Evolutionary conservation across 306 rosid species (phyloP), one percentile per base, ranked within the genome.

Genomic region (Castanospermum australe): DNA sequence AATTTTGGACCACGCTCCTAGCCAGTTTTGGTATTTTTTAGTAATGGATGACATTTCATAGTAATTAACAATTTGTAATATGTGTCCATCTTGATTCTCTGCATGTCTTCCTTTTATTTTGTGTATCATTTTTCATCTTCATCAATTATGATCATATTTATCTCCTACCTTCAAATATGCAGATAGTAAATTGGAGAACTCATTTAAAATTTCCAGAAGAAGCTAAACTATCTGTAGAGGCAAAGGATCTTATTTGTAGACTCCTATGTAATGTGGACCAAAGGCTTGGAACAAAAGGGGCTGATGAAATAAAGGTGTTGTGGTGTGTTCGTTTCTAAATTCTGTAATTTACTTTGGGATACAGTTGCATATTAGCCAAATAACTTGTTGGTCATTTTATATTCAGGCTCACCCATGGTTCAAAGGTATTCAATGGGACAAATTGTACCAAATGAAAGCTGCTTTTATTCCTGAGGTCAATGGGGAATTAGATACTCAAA

Each of bases 261-360:
- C 94, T 93, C 45, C 85, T 93, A 18, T 93, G 98, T 84, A 93
- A 91, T 81, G 98, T 93, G 69, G 98, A 93, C 67, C 90, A 83
- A 76, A 88, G 98, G 71, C 90, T 93, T 56, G 98, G 98, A 80
- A 89, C 94, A 48, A 90, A 87, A 86, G 98, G 98, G 84, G 97
- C 97, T 18, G 63, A 84, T 55, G 98, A 93, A 85, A 89, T 93
- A 62, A 93, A 93, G 87, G 98, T 93, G 36, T 84, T 81, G 89
- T 85, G 83, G 88, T 85, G 89, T 91, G 86, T 89, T 87, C 76
- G 83, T 74, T 88, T 84, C 89, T 79, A 79, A 63, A 67, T 80
- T 85, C 57, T 82, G 71, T 79, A 47, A 35, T 86, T 72, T 82
- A 62, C 51, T 60, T 24, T 32, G 59, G 22, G 12, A 48, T 74